Percentiles rank a stretch among this genome's conserved stretches.
Evolutionary conservation across 108 stramenopile species (phyloP).

Genomic region (Bacterosira constricta): DNA sequence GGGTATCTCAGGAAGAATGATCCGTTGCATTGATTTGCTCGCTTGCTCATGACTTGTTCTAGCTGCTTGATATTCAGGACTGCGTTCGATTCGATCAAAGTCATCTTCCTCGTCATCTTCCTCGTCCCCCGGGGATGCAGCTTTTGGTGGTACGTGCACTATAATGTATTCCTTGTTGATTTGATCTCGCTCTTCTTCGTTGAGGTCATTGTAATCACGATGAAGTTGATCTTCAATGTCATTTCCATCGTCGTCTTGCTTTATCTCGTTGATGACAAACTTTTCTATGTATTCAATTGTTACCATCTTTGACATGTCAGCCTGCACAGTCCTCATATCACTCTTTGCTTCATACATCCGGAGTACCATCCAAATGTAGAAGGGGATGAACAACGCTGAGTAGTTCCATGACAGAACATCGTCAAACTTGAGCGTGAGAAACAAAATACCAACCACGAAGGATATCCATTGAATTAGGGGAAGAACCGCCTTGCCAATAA

Average conservation of each 20-base stretch:
- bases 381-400: conserved; percentile 37
- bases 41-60: conserved; percentile 48
- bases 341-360: conserved; percentile 39
- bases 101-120: conserved; percentile 49
- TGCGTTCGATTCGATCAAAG: conserved; percentile 58
- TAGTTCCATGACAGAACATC: conserved; percentile 28
- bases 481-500: conserved; percentile 37
- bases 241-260: conserved; percentile 48
- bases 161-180: conserved; percentile 55
- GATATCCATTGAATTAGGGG: conserved; percentile 53
- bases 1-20: conserved; percentile 58
- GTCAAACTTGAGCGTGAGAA: conserved; percentile 54
- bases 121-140: conserved; percentile 32
- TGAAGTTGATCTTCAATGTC: conserved; percentile 44
- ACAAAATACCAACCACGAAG: conserved; percentile 47
- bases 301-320: conserved; percentile 62
- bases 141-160: conserved; percentile 61
- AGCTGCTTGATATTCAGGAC: conserved; percentile 70
- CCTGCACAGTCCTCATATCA: conserved; percentile 29
- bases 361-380: conserved; percentile 46
- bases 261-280: conserved; percentile 59
- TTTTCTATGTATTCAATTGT: conserved; percentile 62
- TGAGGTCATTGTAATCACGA: conserved; percentile 58
- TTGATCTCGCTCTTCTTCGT: conserved; percentile 63
- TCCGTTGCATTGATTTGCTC: conserved; percentile 34